phyloP scores from a whole-genome alignment of 352 stramenopile genomes.

The Globisporangium megalacanthum region DNA sequence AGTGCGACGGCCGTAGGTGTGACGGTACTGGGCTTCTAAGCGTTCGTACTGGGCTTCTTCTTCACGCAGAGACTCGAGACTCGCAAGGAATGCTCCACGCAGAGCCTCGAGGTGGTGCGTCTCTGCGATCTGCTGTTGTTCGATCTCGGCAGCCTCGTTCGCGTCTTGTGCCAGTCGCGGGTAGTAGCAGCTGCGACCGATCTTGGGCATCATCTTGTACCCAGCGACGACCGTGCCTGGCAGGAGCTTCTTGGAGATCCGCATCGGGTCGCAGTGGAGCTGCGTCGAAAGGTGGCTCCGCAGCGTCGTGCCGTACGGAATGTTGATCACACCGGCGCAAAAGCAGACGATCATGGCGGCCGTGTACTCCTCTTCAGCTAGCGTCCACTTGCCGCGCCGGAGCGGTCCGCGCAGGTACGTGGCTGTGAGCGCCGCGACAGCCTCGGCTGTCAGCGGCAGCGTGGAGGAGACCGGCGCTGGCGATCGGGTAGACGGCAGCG shows the following conservation, averaged over 20 bases:
- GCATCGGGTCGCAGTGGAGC: conserved; percentile 70
- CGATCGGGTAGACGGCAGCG: neutral
- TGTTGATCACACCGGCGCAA: conserved; percentile 43
- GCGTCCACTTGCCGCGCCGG: conserved; percentile 67
- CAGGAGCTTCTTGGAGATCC: conserved; percentile 79
- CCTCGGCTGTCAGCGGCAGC: neutral
- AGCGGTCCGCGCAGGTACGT: conserved; percentile 16
- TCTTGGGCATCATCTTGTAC: conserved; percentile 72
- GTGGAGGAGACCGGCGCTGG: neutral
- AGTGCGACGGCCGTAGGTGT: neutral
- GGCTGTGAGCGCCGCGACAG: neutral
- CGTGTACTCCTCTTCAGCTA: conserved; percentile 54
- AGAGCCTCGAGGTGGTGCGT: conserved; percentile 29
- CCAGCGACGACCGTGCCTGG: conserved; percentile 46
- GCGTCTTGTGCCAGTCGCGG: conserved; percentile 36
- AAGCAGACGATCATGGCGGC: conserved; percentile 68
- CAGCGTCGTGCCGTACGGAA: conserved; percentile 72
- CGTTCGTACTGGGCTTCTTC: conserved; percentile 20
- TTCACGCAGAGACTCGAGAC: conserved; percentile 43
- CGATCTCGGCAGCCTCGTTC: conserved; percentile 15
- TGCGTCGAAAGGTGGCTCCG: conserved; percentile 63
- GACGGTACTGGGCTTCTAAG: conserved; percentile 5
- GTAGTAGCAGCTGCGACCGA: conserved; percentile 62
- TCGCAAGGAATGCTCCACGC: conserved; percentile 44
- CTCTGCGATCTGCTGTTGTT: conserved; percentile 25